Conservation (phyloP, 2,329 filamentous ascomycete genomes). For the Coniosporium tulheliwenetii region DNA sequence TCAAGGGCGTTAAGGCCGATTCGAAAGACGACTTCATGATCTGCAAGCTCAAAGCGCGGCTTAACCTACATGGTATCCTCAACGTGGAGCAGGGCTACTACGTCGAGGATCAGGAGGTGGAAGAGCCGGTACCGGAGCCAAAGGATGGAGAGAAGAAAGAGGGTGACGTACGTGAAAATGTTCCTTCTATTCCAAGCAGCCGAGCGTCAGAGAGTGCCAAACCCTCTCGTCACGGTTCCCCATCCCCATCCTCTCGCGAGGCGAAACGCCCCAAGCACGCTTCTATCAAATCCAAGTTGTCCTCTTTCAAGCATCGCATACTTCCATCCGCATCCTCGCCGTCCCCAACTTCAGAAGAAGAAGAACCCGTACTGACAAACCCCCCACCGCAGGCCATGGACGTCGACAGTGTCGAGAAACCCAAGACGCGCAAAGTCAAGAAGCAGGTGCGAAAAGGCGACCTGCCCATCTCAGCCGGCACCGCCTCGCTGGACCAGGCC, state of each 20-base stretch:
- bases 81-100: conserved; percentile 97
- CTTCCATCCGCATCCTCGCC: background rate
- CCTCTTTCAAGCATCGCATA: background rate
- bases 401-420: conserved; percentile 47
- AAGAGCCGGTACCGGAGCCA: conserved; percentile 74
- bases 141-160: conserved; percentile 42
- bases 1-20: conserved; percentile 93
- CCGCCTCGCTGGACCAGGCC: conserved; percentile 57
- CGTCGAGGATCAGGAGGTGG: conserved; percentile 93
- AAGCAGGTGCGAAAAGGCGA: conserved; percentile 98
- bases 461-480: conserved; percentile 71
- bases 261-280: conserved; percentile 16
- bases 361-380: conserved; percentile 12
- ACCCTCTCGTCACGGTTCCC: conserved; percentile 1
- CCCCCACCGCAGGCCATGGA: conserved; percentile 55
- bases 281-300: background rate
- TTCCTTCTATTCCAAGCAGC: background rate
- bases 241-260: conserved; percentile 4
- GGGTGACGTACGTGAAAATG: conserved; percentile 48
- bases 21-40: conserved; percentile 97
- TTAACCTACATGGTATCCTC: conserved; percentile 91
- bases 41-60: conserved; percentile 95
- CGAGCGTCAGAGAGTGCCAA: conserved; percentile 6
- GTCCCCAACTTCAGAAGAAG: background rate
- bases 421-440: conserved; percentile 91